Evolutionary conservation across 345 rosid genomes (phyloP), one percentile per base, ranked within the genome.

Genomic region (Populus deltoides): DNA sequence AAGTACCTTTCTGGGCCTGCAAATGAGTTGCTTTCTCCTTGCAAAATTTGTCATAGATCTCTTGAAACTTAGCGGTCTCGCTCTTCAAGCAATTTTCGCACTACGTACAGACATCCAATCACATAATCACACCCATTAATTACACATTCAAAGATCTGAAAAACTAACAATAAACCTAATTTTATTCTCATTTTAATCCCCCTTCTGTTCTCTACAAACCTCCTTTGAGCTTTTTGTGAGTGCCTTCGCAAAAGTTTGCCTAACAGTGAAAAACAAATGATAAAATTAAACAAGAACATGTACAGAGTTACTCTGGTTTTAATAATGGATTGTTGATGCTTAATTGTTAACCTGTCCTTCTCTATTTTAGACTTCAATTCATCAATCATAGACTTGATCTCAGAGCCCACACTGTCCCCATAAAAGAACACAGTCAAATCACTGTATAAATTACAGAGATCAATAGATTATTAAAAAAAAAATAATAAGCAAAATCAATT

Each of bases 141-240:
- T 24, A 38, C 22, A 29, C 11, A 2, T 53, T 33, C 73, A 70
- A 66, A 53, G 22, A 53, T 45, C 35, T 61, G 38, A 12, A 18
- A n/a, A 25, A 29, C 24, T 25, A 3, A 27, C 0, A 17, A 29
- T 16, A 68, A 74, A 18, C 39, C 75, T 45, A 71, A 72, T 57
- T 43, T 38, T 57, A 63, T 72, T 63, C 43, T 68, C 36, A 1
- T n/a, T 35, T 15, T 31, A 66, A 59, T 67, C 47, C 20, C 31
- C 38, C 51, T 17, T 74, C 57, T 71, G 29, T 75, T 24, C 24
- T 74, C 74, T 45, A 76, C 83, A 38, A 36, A 94, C 98, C 97
- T 94, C 96, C 82, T 92, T 94, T 7, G 94, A 87, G 90, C 89
- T 90, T 87, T 89, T 91, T 49, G 89, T 81, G 65, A 92, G 89